phyloP scores from a whole-genome alignment of 2,329 filamentous ascomycete species.

The Nannizzia gypsea region DNA sequence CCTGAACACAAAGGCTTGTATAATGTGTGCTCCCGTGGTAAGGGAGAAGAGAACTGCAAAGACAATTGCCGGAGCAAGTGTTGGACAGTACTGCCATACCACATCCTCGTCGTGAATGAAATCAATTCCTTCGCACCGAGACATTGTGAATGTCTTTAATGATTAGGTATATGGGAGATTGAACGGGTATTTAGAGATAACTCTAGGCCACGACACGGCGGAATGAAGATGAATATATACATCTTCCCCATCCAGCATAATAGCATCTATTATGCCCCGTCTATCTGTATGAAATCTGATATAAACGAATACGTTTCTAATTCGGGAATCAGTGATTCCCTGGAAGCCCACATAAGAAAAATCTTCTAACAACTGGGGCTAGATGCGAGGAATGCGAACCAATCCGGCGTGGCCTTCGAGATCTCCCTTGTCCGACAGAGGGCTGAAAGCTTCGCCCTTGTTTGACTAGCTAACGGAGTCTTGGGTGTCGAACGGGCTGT shows the following conservation, averaged over 20 bases:
- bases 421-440: not conserved
- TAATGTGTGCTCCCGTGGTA: constrained; percentile 8
- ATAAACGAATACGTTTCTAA: not conserved
- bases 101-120: constrained; percentile 9
- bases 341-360: not conserved
- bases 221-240: constrained; percentile 1
- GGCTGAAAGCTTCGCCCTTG: not conserved
- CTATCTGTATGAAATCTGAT: not conserved
- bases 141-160: not conserved
- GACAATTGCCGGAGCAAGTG: constrained; percentile 10
- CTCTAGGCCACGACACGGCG: not conserved
- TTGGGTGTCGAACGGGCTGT: no score
- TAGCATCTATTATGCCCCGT: not conserved
- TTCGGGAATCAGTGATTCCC: no score
- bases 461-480: not conserved
- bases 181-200: no score
- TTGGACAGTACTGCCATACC: constrained; percentile 14
- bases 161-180: no score
- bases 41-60: constrained; percentile 12
- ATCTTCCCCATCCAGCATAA: not conserved
- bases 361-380: not conserved
- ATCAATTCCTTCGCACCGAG: constrained; percentile 7
- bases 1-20: constrained; percentile 11
- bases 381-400: not conserved
- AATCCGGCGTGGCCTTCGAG: not conserved